Evolutionary conservation across 805 yeast species (phyloP), one percentile per base, ranked within the genome.

Genomic region (Metschnikowia orientalis): DNA sequence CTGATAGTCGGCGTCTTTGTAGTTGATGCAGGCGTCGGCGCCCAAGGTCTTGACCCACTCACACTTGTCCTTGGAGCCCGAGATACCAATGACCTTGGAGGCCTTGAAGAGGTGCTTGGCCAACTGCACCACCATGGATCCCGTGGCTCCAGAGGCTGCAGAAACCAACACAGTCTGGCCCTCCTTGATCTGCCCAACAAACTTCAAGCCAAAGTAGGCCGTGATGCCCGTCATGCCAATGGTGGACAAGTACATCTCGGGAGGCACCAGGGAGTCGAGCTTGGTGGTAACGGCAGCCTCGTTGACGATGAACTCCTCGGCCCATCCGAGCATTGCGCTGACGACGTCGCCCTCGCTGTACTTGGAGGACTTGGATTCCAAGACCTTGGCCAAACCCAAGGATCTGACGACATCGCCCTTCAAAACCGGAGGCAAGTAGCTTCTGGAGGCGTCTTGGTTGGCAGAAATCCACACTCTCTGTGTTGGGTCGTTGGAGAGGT

Each of bases 111-210:
- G 54, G 23, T 69, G 57, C 39, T 74, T 60, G 25, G 83, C 79
- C 8, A 79, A 50, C 51, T 78, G 84, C 13, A 77, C 72, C 29
- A 64, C 72, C 29, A 68, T 56, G 16, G 75, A 67, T 9, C 86
- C 86, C n/a, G 80, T 79, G n/a, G 84, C 83, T 40, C 87, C 87
- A 6, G 80, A 71, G 9, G 86, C 86, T 37, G 83, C 85, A 12
- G 79, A 71, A 27, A 79, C 60, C 27, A 77, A 56, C 43, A 74
- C 62, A 6, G 67, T 60, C 47, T 77, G 76, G 15, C 64, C 65
- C 13, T 57, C 56, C 41, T 54, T 45, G 36, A 76, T 53, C 27
- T 65, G 56, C n/a, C 77, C 78, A 35, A 75, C 65, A 23, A 67
- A 66, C 38, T 51, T 57, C 35, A 77, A 63, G 8, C 78, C 78